Conservation (phyloP, 2,329 filamentous ascomycete genomes). For the Geosmithia morbida region DNA sequence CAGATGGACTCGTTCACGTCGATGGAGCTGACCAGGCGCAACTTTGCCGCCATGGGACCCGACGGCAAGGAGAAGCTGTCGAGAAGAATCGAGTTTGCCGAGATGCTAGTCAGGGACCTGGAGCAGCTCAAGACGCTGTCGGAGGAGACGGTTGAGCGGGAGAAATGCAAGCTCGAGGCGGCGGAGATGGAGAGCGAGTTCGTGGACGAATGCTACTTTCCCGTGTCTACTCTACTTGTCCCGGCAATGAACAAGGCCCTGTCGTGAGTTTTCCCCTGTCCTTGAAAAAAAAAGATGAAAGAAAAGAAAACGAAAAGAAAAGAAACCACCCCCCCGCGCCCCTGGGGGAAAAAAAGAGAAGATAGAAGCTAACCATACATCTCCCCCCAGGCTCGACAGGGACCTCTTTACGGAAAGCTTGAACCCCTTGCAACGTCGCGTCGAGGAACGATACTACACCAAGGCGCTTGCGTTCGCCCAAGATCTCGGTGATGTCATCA, state of each 20-base stretch:
- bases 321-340: no score
- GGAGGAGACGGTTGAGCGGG: slow-evolving; percentile 58
- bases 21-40: slow-evolving; percentile 89
- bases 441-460: slow-evolving; percentile 43
- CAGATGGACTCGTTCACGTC: slow-evolving; percentile 95
- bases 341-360: no score
- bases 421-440: slow-evolving; percentile 29
- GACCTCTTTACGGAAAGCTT: slow-evolving; percentile 42
- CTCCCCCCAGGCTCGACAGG: slow-evolving; percentile 43
- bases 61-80: slow-evolving; percentile 64
- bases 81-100: slow-evolving; percentile 78
- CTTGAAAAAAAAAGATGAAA: no score
- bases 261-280: slow-evolving; percentile 44
- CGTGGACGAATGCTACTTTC: slow-evolving; percentile 85
- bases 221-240: slow-evolving; percentile 60
- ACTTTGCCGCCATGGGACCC: slow-evolving; percentile 90
- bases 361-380: no score
- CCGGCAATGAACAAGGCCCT: slow-evolving; percentile 70
- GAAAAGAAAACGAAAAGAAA: no score
- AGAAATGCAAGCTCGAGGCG: slow-evolving; percentile 63
- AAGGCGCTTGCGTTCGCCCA: slow-evolving; percentile 41
- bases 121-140: slow-evolving; percentile 60
- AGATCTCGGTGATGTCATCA: slow-evolving; percentile 40
- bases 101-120: slow-evolving; percentile 61
- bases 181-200: slow-evolving; percentile 64